Percentiles rank a stretch among this genome's conserved stretches.
Evolutionary conservation across 805 yeast genomes (phyloP).

Genomic region (Yarrowia divulgata): DNA sequence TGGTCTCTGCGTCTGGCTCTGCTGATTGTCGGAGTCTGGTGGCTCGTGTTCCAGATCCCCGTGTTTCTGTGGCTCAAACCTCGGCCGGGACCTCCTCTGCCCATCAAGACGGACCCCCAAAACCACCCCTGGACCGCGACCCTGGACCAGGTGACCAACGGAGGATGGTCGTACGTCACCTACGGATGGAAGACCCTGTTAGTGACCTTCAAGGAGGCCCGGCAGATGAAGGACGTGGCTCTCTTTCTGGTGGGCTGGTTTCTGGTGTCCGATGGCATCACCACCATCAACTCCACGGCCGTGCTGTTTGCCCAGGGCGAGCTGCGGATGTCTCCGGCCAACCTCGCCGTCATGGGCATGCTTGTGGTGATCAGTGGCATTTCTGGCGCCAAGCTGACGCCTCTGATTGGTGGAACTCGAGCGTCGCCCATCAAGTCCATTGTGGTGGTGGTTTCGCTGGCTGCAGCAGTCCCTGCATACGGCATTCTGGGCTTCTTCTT

Average conservation of each 20-base stretch:
- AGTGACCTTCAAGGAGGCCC: slow-evolving; percentile 65
- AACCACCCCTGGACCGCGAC: slow-evolving; percentile 40
- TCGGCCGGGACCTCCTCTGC: slow-evolving; percentile 54
- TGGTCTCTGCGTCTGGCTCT: slow-evolving; percentile 65
- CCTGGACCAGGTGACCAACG: slow-evolving; percentile 34
- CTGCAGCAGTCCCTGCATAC: slow-evolving; percentile 72
- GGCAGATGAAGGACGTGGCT: slow-evolving; percentile 67
- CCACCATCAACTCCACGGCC: slow-evolving; percentile 82
- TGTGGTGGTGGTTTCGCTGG: slow-evolving; percentile 63
- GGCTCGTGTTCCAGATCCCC: slow-evolving; percentile 76
- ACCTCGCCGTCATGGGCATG: slow-evolving; percentile 69
- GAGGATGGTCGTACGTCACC: slow-evolving; percentile 50
- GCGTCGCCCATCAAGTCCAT: slow-evolving; percentile 57
- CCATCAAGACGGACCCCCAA: slow-evolving; percentile 40
- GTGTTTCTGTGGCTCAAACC: slow-evolving; percentile 58
- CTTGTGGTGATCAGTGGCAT: slow-evolving; percentile 73
- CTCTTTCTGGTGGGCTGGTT: slow-evolving; percentile 77
- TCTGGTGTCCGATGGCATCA: slow-evolving; percentile 73
- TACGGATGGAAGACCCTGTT: slow-evolving; percentile 70
- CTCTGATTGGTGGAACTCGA: slow-evolving; percentile 50
- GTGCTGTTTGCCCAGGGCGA: slow-evolving; percentile 76
- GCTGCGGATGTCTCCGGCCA: slow-evolving; percentile 70
- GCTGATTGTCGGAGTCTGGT: slow-evolving; percentile 74
- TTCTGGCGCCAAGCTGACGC: slow-evolving; percentile 66
- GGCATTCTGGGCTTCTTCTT: slow-evolving; percentile 72